Base-by-base conservation (phyloP, 768 basidiomycete species). In the Atractiella rhizophila region DNA sequence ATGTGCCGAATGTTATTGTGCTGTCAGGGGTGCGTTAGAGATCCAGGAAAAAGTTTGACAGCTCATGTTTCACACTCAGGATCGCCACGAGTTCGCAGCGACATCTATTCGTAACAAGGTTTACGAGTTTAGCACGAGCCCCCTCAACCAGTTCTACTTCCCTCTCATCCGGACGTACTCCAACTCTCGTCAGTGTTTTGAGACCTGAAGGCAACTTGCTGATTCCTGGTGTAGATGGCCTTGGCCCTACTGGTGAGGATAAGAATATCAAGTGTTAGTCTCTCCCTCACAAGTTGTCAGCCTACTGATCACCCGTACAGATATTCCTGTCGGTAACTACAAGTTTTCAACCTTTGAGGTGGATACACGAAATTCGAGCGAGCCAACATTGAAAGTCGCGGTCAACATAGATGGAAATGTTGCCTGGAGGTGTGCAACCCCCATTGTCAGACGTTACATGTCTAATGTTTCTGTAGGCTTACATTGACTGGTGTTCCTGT, bases 51-150 rank as follows among this genome's bases (percentile, higher is more conserved):
- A 24, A n/a, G 39, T 30, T 15, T 28, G 36, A 25, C 39, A 40
- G 28, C 36, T 40, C 28, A 51, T 51, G 21, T 43, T 50, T 23
- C 30, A 50, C 18, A 71, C 70, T 2, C 76, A 76, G 7, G 77
- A 78, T 54, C 64, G 76, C 18, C 77, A 80, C 55, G 76, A 79
- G 58, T 79, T 78, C 50, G 76, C 76, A 1, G 68, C 68, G 51
- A 63, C 43, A 46, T 56, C 32, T 53, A 60, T 45, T 41, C 55
- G 39, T 38, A 54, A 31, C 48, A 57, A 5, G 7, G 63, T 76
- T 21, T 57, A 62, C 32, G 77, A 79, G 52, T 64, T 77, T 44
- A 74, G 73, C 19, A 76, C 75, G 5, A 65, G 64, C 46, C 76
- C 77, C 8, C 34, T 51, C 2, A 47, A 40, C 28, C 48, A 47